Conservation (phyloP, 352 stramenopile species). For the Salisapilia sapeloensis region DNA sequence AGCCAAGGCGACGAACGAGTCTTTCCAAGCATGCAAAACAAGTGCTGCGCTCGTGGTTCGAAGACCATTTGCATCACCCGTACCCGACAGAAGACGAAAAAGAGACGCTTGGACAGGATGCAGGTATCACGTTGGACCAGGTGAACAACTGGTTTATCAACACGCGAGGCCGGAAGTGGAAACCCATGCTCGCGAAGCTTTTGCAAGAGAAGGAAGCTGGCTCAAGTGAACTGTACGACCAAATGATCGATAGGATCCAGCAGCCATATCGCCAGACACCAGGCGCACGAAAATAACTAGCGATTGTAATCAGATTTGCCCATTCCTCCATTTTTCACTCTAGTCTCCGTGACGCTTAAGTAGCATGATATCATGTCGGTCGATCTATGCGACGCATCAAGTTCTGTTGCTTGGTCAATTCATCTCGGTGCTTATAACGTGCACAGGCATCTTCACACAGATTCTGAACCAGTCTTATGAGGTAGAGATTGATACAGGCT, state of each 20-base stretch:
- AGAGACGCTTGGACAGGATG: slow-evolving; percentile 31
- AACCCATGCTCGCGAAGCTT: slow-evolving; percentile 58
- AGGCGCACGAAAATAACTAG: slow-evolving; percentile 1
- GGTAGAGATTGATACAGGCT: slow-evolving; percentile 9
- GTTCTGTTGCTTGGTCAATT: slow-evolving; percentile 70
- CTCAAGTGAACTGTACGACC: slow-evolving; percentile 43
- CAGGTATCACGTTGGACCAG: slow-evolving; percentile 70
- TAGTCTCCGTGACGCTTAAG: not conserved
- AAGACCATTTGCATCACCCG: slow-evolving; percentile 68
- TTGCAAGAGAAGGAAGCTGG: slow-evolving; percentile 41
- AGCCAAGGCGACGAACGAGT: slow-evolving; percentile 55
- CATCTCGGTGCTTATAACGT: slow-evolving; percentile 79
- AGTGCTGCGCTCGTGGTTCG: slow-evolving; percentile 67
- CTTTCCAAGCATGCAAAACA: slow-evolving; percentile 55
- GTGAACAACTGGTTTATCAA: slow-evolving; percentile 86
- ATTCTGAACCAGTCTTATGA: slow-evolving; percentile 63
- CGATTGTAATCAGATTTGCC: not conserved
- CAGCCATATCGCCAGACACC: slow-evolving; percentile 43
- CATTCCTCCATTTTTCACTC: not conserved
- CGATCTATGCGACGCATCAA: slow-evolving; percentile 26
- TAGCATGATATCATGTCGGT: not conserved
- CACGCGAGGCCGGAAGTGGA: slow-evolving; percentile 72
- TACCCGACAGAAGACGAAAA: slow-evolving; percentile 79
- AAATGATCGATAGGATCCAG: slow-evolving; percentile 67
- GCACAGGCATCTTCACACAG: slow-evolving; percentile 77